Percentiles rank a stretch among this genome's conserved stretches.
Evolutionary conservation across 2,329 filamentous ascomycete genomes (phyloP).

Genomic region (Alternaria arborescens): DNA sequence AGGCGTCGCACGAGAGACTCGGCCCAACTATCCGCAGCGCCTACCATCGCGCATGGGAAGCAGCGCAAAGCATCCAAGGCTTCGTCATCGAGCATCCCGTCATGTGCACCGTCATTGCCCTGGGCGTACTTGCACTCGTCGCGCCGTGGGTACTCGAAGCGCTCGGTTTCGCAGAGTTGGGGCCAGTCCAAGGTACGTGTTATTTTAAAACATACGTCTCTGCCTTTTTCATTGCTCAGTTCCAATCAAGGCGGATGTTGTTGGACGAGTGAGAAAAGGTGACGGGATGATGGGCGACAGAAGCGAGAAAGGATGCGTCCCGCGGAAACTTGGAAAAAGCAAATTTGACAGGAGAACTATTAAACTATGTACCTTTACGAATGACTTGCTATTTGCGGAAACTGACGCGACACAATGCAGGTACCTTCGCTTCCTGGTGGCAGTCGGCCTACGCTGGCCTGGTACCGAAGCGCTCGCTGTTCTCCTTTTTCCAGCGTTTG

Average conservation of each 20-base stretch:
- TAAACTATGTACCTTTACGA: no score
- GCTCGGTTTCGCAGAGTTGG: slow-evolving; percentile 45
- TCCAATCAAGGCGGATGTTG: not conserved
- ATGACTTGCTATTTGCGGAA: not conserved
- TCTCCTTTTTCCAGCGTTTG: slow-evolving; percentile 55
- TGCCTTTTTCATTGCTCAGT: not conserved
- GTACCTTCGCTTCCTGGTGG: slow-evolving; percentile 54
- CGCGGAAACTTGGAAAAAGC: not conserved
- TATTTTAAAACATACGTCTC: no score
- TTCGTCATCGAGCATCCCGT: slow-evolving; percentile 45
- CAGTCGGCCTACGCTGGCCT: slow-evolving; percentile 50
- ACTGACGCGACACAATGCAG: slow-evolving; percentile 15
- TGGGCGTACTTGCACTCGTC: slow-evolving; percentile 41
- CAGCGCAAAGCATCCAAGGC: slow-evolving; percentile 31
- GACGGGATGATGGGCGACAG: not conserved
- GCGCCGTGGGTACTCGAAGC: slow-evolving; percentile 41
- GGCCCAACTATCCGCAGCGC: slow-evolving; percentile 33
- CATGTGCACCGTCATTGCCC: slow-evolving; percentile 39
- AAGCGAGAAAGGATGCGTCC: not conserved
- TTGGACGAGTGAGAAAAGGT: no score
- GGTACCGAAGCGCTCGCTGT: slow-evolving; percentile 54
- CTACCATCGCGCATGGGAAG: slow-evolving; percentile 33
- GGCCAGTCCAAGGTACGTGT: slow-evolving; percentile 40
- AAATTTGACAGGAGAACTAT: not conserved
- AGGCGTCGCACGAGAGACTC: slow-evolving; percentile 32